Evolutionary conservation across 2,329 filamentous ascomycete genomes (phyloP), one percentile per base, ranked within the genome.

Genomic region (Hypoxylon sp.): DNA sequence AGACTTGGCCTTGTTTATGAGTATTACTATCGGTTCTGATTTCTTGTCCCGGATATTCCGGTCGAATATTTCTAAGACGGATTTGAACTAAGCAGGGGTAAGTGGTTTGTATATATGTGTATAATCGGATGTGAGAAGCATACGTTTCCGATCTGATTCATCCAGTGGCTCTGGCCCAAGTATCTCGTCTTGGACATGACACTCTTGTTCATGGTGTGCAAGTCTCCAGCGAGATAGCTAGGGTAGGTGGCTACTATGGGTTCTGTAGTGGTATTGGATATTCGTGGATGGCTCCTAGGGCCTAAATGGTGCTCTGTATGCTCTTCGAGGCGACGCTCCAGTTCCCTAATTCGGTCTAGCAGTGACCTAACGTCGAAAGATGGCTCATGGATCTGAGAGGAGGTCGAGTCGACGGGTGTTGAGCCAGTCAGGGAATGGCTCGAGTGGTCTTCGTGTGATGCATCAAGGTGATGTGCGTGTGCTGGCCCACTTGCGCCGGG

Each of bases 111-210:
- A 27, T 24, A 48, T 39, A 51, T 4, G 46, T 17, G 47, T 31
- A 27, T 27, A 32, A 65, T 13, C 5, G 11, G 27, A 29, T 21
- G 46, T 47, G 32, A 17, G 53, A 32, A 46, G 75, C 80, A 67
- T 74, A 85, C 84, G 73, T 82, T 77, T 48, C 79, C 75, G 15
- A 80, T 74, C 3, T 80, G 79, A 48, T 83, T 82, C 76, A 84
- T 80, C 84, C 85, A 87, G 71, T 87, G 85, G 56, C 83, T 86
- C 58, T 84, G 82, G 0, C 82, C 82, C 53, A 83, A 81, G 69
- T 83, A 84, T 3, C 82, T 76, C 2, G 80, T 82, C 70, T 85
- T 85, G 32, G 80, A 81, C 13, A 84, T 73, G 53, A 77, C 71
- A 32, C 74, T 74, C 60, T 66, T 73, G 21, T 57, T 71, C 73